Percentiles rank a stretch among this genome's conserved stretches.
phyloP scores from a whole-genome alignment of 257 asterid genomes.

The Fraxinus excelsior region DNA sequence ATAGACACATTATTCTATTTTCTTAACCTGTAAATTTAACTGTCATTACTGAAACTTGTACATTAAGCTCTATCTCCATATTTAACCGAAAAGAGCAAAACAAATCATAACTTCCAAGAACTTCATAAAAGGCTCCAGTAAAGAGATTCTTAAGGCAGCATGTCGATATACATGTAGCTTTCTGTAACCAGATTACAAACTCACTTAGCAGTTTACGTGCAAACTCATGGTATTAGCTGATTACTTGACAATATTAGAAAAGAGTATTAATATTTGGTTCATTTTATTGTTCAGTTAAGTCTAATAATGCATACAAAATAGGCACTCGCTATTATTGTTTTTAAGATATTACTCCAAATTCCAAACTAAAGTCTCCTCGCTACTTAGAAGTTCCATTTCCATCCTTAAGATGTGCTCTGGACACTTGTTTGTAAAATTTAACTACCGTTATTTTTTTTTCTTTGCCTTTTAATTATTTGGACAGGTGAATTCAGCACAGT shows the following conservation, averaged over 20 bases:
- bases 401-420: no score
- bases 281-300: neutral
- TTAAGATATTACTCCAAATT: no score
- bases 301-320: no score
- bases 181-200: no score
- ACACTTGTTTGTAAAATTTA: no score
- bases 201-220: no score
- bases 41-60: neutral
- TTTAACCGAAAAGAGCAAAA: neutral
- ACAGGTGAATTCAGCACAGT: conserved; percentile 56
- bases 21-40: neutral
- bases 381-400: no score
- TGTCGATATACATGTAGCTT: neutral
- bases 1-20: neutral
- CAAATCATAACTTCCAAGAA: neutral
- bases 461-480: conserved; percentile 6
- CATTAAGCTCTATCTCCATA: neutral
- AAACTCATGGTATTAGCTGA: neutral
- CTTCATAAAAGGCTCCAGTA: neutral
- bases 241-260: no score
- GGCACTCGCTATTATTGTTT: no score
- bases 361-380: no score
- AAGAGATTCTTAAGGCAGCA: neutral
- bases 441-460: no score
- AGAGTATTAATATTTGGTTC: neutral